Conservation (phyloP, 2,329 filamentous ascomycete genomes). For the Xylariaceae sp. region DNA sequence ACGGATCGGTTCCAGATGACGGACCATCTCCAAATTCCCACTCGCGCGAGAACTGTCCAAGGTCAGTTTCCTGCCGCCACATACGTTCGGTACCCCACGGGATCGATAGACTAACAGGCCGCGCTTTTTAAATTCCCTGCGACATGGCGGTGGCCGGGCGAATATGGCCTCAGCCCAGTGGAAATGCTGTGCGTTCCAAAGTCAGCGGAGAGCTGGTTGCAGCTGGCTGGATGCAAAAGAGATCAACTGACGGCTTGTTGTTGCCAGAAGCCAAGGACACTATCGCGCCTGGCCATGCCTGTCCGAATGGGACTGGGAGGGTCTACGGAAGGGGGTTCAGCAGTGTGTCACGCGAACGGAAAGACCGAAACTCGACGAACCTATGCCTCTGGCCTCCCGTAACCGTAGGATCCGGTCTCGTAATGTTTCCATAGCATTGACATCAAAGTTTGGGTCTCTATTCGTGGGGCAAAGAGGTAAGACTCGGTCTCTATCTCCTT, state of each 20-base stretch:
- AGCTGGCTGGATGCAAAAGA: too few relatives aligned
- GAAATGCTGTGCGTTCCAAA: slow-evolving; percentile 42
- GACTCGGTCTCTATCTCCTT: background rate
- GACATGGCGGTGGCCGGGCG: slow-evolving; percentile 45
- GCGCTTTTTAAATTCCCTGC: slow-evolving; percentile 43
- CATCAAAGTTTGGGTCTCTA: slow-evolving; percentile 49
- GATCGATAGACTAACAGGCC: slow-evolving; percentile 28
- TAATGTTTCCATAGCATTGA: slow-evolving; percentile 47
- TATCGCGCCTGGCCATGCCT: slow-evolving; percentile 23
- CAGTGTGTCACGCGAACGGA: slow-evolving; percentile 21
- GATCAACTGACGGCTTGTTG: slow-evolving; percentile 27
- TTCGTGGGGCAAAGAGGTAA: slow-evolving; percentile 13
- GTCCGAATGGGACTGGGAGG: slow-evolving; percentile 25
- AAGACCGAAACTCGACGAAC: slow-evolving; percentile 30
- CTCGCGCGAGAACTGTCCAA: slow-evolving; percentile 22
- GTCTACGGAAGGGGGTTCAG: slow-evolving; percentile 13
- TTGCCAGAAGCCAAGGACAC: slow-evolving; percentile 25
- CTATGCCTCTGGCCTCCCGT: slow-evolving; percentile 48
- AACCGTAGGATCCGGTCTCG: slow-evolving; percentile 45
- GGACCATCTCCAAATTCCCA: slow-evolving; percentile 33
- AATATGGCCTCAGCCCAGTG: slow-evolving; percentile 61
- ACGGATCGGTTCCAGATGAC: slow-evolving; percentile 38
- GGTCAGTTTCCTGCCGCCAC: slow-evolving; percentile 6
- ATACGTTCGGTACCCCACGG: background rate
- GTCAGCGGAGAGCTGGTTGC: too few relatives aligned